Base-by-base conservation (phyloP, 1,284 basidiomycete genomes). In the Rhizoctonia solani region DNA sequence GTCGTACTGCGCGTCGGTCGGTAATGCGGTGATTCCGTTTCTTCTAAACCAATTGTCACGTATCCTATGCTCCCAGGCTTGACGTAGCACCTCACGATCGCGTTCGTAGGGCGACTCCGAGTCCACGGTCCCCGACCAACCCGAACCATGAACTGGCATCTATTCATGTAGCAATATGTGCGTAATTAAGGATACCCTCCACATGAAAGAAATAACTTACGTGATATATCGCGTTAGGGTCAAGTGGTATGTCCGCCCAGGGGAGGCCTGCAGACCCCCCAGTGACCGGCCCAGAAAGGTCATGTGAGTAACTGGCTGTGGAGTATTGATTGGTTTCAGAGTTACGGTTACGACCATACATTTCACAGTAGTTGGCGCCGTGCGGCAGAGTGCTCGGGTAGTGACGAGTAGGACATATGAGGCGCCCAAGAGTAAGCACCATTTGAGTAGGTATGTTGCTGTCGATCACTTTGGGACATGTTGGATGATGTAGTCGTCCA, bases 171-270 rank as follows among this genome's bases (percentile, higher is more conserved):
- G 32, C 42, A 21, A 34, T 42, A 42, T 65, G 25, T n/a, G 32
- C 46, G 37, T 61, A 61, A 61, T 37, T 21, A 13, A 6, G 44
- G 21, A 21, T 23, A 13, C 2, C 25, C 14, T 14, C 16, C 16
- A 8, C 11, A 41, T 30, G 32, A 41, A 19, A 19, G 37, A 32
- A 19, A 42, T 23, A 2, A 19, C 16, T 66, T 66, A 66, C 61
- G 52, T 66, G 61, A 54, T 66, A 66, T 5, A 66, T 66, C 25
- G 61, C 61, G 41, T 66, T 54, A 29, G 61, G 61, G 30, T 66
- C 61, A 23, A 66, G 61, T 11, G 61, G 61, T 21, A 66, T 41
- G 41, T 66, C 61, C 14, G 25, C 19, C 61, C 61, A 66, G 25
- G 61, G 25, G 41, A 50, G 52, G 61, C 52, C 19, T n/a, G 30